phyloP scores from a whole-genome alignment of 768 basidiomycete species.

The Boletus rubroflammeus region DNA sequence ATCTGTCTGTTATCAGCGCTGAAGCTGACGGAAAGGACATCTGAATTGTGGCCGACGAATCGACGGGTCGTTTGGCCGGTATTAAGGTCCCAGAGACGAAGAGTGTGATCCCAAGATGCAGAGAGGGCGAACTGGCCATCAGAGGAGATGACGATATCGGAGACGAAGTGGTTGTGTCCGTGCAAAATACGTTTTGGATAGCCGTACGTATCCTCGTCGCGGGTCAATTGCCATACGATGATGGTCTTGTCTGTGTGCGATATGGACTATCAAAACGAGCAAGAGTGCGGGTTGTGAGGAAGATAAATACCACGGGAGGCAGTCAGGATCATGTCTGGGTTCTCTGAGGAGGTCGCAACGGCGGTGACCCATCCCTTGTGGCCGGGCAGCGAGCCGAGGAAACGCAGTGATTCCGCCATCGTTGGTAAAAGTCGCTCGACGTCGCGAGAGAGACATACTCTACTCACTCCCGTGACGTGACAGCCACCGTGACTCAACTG shows the following conservation, averaged over 20 bases:
- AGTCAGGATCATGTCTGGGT: conserved; percentile 98
- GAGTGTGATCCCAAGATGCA: conserved; percentile 99
- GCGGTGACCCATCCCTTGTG: conserved; percentile 99
- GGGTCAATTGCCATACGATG: conserved; percentile 98
- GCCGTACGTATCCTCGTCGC: conserved; percentile 87
- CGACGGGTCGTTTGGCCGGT: conserved; percentile 93
- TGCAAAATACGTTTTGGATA: conserved; percentile 97
- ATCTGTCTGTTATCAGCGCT: conserved; percentile 99
- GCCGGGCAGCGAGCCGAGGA: conserved; percentile 87
- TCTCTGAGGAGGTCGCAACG: conserved; percentile 97
- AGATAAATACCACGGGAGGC: conserved; percentile 82
- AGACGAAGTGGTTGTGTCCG: conserved; percentile 99
- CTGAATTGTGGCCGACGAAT: conserved; percentile 97
- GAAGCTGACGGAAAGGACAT: conserved; percentile 99
- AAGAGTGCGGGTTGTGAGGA: conserved; percentile 2
- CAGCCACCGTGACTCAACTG: conserved; percentile 66
- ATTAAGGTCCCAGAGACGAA: conserved; percentile 99
- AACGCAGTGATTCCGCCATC: conserved; percentile 86
- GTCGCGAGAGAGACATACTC: conserved; percentile 21
- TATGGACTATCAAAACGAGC: conserved; percentile 19
- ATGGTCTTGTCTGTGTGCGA: conserved; percentile 98
- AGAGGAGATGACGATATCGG: conserved; percentile 97
- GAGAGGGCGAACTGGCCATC: conserved; percentile 99
- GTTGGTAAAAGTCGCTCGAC: conserved; percentile 24
- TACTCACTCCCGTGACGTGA: conserved; percentile 39